These are phyloP conservation scores for Hyaloraphidium curvatum DNA, from an alignment of 192 early-diverging fungal species.

Conservation along the genomic window DNA sequence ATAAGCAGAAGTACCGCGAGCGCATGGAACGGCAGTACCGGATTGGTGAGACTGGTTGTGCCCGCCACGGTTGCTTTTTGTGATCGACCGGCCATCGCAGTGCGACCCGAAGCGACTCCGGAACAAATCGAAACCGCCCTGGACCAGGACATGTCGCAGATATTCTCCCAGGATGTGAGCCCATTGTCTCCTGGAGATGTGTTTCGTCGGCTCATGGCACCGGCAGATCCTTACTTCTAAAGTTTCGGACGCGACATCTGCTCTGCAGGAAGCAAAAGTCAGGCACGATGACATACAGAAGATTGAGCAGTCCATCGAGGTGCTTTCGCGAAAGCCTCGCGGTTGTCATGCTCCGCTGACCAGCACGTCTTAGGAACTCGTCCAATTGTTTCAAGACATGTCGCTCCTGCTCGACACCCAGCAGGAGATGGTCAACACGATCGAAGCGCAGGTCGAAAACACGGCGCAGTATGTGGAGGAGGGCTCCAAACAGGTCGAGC, in stretches of 20 bases:
- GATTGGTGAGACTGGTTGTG: conserved; percentile 19
- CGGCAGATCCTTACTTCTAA: too few relatives aligned
- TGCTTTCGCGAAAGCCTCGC: too few relatives aligned
- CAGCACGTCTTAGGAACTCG: too few relatives aligned
- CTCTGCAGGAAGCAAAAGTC: conserved; percentile 22
- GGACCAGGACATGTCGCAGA: too few relatives aligned
- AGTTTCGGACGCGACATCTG: too few relatives aligned
- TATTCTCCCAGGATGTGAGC: too few relatives aligned
- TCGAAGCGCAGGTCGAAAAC: conserved; percentile 20
- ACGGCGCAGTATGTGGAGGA: conserved; percentile 16
- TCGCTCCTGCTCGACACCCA: conserved; percentile 25
- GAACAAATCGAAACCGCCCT: conserved; percentile 19
- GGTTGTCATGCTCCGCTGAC: too few relatives aligned
- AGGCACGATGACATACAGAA: conserved; percentile 24
- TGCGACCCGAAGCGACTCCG: conserved; percentile 22
- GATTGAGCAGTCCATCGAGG: conserved; percentile 21
- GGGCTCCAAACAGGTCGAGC: conserved; percentile 19
- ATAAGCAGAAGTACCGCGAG: conserved; percentile 23
- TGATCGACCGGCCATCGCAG: too few relatives aligned
- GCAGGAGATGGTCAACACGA: conserved; percentile 26
- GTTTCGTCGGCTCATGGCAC: too few relatives aligned
- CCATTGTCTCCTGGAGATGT: too few relatives aligned
- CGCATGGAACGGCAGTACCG: conserved; percentile 23
- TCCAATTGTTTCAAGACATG: conserved; percentile 22
- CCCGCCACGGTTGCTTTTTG: too few relatives aligned